Evolutionary conservation across 202 grass and related monocot genomes (phyloP).

Genomic region (Bolboschoenoplectus hybrid): DNA sequence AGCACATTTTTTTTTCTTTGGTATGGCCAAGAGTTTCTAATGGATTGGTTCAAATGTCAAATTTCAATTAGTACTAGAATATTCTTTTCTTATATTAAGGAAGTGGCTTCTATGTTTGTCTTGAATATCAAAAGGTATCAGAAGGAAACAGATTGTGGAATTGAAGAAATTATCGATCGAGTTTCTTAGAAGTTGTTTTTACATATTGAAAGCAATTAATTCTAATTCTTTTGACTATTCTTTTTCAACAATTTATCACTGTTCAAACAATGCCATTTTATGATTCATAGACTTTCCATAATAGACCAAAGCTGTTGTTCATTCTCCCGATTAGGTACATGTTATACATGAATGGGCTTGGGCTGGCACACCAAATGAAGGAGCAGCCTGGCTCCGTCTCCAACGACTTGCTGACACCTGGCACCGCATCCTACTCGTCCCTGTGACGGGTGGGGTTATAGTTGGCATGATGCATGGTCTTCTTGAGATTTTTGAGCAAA

Average conservation of each 20-base stretch:
- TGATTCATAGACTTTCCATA: neutral
- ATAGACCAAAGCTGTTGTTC: conserved; percentile 21
- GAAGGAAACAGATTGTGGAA: neutral
- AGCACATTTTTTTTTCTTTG: neutral
- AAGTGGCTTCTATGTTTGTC: neutral
- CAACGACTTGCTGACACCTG: conserved; percentile 95
- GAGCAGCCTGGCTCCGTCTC: conserved; percentile 91
- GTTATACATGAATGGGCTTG: conserved; percentile 99
- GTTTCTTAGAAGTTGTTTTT: neutral
- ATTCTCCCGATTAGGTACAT: conserved; percentile 61
- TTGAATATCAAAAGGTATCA: neutral
- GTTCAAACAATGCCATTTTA: conserved; percentile 4
- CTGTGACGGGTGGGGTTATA: conserved; percentile 96
- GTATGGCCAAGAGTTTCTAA: conserved; percentile 14
- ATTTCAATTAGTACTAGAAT: neutral
- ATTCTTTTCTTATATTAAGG: neutral
- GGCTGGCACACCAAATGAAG: conserved; percentile 93
- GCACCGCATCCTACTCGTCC: conserved; percentile 95
- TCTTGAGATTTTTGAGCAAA: conserved; percentile 97
- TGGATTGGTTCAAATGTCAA: neutral
- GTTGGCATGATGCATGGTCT: conserved; percentile 99
- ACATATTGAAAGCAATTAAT: neutral
- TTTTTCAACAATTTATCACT: neutral
- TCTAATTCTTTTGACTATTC: neutral
- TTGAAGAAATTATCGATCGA: neutral